These are phyloP conservation scores for Hypoxylon fragiforme DNA, from an alignment of 495 filamentous ascomycete genomes.

Conservation along the genomic window DNA sequence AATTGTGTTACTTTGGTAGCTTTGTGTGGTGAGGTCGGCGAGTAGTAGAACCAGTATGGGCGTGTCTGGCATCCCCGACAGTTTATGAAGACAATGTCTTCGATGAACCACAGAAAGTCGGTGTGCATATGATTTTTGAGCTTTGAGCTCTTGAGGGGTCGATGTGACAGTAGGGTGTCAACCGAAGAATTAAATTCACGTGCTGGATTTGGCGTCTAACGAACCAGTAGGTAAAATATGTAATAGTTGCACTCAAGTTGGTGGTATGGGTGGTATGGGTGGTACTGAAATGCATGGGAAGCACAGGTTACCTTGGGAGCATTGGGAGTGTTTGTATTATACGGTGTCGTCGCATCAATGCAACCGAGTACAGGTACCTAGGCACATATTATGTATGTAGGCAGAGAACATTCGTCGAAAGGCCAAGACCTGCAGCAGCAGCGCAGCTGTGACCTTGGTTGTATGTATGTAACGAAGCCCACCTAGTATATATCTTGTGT, in stretches of 20 bases:
- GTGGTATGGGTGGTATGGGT: too few species aligned
- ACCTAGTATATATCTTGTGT: too few species aligned
- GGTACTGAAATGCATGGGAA: too few species aligned
- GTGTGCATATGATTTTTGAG: conserved; percentile 36
- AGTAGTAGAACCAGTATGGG: conserved; percentile 23
- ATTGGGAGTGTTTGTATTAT: conserved; percentile 21
- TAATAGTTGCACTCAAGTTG: too few species aligned
- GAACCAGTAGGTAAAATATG: conserved; percentile 20
- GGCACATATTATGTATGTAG: too few species aligned
- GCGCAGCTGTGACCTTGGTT: neutral
- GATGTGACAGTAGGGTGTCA: conserved; percentile 35
- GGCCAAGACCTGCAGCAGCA: neutral
- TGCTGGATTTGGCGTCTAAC: conserved; percentile 31
- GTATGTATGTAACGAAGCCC: neutral
- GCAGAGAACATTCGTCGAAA: conserved; percentile 16
- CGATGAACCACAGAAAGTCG: conserved; percentile 27
- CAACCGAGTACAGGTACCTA: too few species aligned
- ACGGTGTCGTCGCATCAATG: conserved; percentile 21
- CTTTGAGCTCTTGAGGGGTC: conserved; percentile 20
- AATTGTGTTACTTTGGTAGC: conserved; percentile 30
- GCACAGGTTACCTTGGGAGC: conserved; percentile 16
- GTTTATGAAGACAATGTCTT: conserved; percentile 29
- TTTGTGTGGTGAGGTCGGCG: conserved; percentile 32
- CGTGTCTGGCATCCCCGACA: conserved; percentile 24
- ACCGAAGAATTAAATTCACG: conserved; percentile 29